phyloP scores from a whole-genome alignment of 768 basidiomycete species.

The Hirschioporus abietinus region DNA sequence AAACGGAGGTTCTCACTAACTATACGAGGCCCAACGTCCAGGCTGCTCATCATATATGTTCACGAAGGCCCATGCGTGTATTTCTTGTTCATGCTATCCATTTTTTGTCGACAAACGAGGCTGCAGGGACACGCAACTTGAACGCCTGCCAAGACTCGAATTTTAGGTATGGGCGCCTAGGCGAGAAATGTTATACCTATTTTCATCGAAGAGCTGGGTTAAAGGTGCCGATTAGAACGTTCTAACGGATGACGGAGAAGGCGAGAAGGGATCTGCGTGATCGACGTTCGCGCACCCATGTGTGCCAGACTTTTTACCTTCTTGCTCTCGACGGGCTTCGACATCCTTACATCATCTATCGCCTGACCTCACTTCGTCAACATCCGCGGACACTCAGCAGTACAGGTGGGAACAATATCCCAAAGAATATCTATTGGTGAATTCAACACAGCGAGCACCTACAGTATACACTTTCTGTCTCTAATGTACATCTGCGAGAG shows the following conservation, averaged over 20 bases:
- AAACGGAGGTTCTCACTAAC: background rate
- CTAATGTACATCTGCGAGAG: background rate
- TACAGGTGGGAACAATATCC: background rate
- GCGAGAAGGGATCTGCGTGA: background rate
- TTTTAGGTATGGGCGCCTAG: background rate
- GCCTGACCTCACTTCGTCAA: background rate
- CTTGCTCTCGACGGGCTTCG: background rate
- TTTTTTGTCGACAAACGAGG: no score
- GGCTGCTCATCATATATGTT: no score
- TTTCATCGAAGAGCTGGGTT: background rate
- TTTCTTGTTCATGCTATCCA: no score
- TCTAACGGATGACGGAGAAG: background rate
- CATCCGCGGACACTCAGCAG: background rate
- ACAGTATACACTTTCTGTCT: background rate
- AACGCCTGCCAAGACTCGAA: background rate
- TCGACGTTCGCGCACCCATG: background rate
- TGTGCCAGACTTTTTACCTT: background rate
- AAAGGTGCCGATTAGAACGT: constrained; percentile 1
- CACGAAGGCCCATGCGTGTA: no score
- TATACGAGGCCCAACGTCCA: background rate
- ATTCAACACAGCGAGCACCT: background rate
- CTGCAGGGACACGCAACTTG: no score
- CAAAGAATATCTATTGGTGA: background rate
- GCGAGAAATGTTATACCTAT: background rate
- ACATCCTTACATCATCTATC: background rate